Evolutionary conservation across 2,329 filamentous ascomycete genomes (phyloP).

Genomic region (Monilinia fructigena): DNA sequence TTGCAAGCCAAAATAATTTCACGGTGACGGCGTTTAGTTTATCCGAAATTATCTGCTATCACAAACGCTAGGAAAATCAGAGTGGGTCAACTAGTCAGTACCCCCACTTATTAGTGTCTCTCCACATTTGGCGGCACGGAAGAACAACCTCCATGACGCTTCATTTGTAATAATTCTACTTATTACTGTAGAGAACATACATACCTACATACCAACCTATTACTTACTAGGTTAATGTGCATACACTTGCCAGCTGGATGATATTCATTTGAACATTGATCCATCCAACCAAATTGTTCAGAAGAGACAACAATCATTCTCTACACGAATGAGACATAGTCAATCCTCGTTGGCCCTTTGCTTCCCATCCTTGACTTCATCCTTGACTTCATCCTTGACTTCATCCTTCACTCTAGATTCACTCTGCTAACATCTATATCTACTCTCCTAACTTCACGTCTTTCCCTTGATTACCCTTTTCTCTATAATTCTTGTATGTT

Average conservation of each 20-base stretch:
- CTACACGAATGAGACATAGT: not conserved
- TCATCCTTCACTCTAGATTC: not conserved
- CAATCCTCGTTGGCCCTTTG: not conserved
- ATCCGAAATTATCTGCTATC: not conserved
- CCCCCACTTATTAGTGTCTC: not conserved
- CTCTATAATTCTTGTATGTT: constrained; percentile 17
- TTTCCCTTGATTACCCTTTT: not conserved
- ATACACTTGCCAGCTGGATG: not conserved
- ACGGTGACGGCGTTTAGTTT: constrained; percentile 1
- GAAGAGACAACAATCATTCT: not conserved
- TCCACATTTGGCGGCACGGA: constrained; percentile 12
- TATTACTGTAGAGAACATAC: no score
- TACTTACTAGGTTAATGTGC: not conserved
- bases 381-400: not conserved
- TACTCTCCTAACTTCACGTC: not conserved
- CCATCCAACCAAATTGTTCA: not conserved
- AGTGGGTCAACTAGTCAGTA: no score
- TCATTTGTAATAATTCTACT: not conserved
- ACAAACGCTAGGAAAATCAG: not conserved
- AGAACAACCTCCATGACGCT: constrained; percentile 13
- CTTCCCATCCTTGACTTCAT: not conserved
- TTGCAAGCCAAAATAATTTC: constrained; percentile 16
- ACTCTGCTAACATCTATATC: not conserved
- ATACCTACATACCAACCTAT: no score
- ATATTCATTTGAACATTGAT: not conserved